Base-by-base conservation (phyloP, 116 monocot genomes). In the Dioscorea cayenensis region DNA sequence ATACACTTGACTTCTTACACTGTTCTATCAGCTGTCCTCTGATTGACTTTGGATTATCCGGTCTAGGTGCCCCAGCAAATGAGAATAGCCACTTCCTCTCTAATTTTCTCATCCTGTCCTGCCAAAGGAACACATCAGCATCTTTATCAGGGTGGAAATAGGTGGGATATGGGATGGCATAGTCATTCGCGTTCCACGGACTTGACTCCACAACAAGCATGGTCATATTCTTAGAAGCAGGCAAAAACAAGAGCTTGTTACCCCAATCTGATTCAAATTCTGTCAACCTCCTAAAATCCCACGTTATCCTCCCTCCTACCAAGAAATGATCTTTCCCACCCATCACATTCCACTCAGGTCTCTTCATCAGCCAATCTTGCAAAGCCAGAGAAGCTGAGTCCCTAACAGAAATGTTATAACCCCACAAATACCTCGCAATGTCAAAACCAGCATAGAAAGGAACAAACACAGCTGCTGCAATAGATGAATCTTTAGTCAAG, bases 141-240 rank as follows among this genome's bases (percentile, higher is more conserved):
- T 97, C 90, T 67, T 71, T 86, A 5, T 84, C 82, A 1, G 97
- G 97, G 74, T 97, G 97, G 66, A 97, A 97, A 69, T 97, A 97
- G 14, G 97, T 89, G 0, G 97, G 97, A 55, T 97, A 97, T 1
- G 97, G 97, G 25, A 97, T 86, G 14, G 83, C 93, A 78, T 90
- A 87, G 81, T 97, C 97, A 73, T 97, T 97, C 11, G 90, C 88
- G 81, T 93, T 89, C 97, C 97, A 92, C 17, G 97, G 93, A 73
- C 97, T 93, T 4, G 97, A 88, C 75, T 97, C 97, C 36, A 92
- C 84, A n/a, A 97, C 97, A 23, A 97, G 83, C 86, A 86, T 88
- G 4, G 97, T 82, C 97, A 97, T 97, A 72, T 90, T 97, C 74
- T 76, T 85, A 20, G 90, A 84, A 14, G 88, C 97, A 0, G 97